Conservation (phyloP, 2,329 filamentous ascomycete genomes). For the Ascochyta viciae-villosae region DNA sequence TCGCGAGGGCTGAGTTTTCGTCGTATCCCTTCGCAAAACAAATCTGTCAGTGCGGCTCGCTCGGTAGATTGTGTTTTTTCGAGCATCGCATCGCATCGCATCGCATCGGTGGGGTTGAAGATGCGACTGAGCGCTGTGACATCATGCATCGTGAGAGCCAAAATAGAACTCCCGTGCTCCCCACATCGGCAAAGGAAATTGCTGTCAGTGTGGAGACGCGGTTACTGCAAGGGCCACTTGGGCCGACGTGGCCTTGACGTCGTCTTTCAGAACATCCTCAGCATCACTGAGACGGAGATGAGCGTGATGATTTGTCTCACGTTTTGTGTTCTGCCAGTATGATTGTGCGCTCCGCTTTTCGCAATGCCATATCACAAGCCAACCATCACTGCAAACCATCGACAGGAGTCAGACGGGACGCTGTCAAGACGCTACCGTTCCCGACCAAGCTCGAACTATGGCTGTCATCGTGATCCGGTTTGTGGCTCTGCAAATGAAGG, state of each 20-base stretch:
- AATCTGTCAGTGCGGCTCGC: neutral
- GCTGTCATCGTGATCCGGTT: neutral
- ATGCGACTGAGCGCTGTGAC: constrained; percentile 23
- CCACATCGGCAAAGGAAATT: constrained; percentile 18
- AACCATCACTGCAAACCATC: neutral
- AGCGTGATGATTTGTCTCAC: neutral
- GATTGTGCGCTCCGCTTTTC: neutral
- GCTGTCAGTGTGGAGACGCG: constrained; percentile 31
- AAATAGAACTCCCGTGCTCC: constrained; percentile 13
- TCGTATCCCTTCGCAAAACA: neutral
- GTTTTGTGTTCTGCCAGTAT: neutral
- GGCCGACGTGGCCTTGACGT: constrained; percentile 11
- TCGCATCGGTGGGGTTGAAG: constrained; percentile 4
- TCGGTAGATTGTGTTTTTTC: neutral
- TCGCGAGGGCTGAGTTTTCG: neutral
- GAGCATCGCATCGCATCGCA: constrained; percentile 3
- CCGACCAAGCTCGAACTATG: neutral
- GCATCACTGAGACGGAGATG: neutral
- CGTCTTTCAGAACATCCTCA: neutral
- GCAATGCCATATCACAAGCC: neutral
- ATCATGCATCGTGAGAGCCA: constrained; percentile 32
- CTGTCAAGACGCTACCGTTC: neutral
- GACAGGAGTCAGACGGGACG: neutral
- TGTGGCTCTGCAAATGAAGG: neutral
- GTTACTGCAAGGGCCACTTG: constrained; percentile 20